Conservation (phyloP, 768 basidiomycete species). For the Scleroderma citrinum region DNA sequence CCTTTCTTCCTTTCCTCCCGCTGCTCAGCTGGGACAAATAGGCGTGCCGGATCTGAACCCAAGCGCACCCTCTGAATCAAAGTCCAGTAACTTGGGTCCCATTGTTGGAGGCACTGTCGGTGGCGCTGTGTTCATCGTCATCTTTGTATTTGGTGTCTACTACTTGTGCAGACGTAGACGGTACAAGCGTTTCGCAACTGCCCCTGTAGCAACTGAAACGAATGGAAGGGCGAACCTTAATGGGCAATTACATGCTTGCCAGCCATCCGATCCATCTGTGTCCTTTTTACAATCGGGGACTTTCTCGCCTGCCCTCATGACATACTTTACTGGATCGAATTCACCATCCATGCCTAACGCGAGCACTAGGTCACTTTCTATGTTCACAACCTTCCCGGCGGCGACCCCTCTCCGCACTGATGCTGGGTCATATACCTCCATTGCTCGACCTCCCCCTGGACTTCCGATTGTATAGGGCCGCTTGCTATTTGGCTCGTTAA, state of each 20-base stretch:
- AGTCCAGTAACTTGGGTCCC: not conserved
- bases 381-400: too few relatives aligned
- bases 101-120: conserved; percentile 4
- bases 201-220: too few relatives aligned
- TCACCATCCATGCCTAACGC: not conserved
- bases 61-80: not conserved
- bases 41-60: not conserved
- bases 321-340: not conserved
- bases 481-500: too few relatives aligned
- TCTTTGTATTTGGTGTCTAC: conserved; percentile 2
- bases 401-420: too few relatives aligned
- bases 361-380: too few relatives aligned
- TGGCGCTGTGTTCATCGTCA: not conserved
- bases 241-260: not conserved
- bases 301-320: not conserved
- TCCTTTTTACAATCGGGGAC: not conserved
- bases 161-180: not conserved
- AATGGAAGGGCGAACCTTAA: too few relatives aligned
- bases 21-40: not conserved
- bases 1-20: not conserved
- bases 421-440: too few relatives aligned
- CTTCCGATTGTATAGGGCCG: too few relatives aligned
- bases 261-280: not conserved
- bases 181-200: not conserved
- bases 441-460: too few relatives aligned